Evolutionary conservation across 148 eudicot species (phyloP), one percentile per base, ranked within the genome.

Genomic region (Rhododendron henanense): DNA sequence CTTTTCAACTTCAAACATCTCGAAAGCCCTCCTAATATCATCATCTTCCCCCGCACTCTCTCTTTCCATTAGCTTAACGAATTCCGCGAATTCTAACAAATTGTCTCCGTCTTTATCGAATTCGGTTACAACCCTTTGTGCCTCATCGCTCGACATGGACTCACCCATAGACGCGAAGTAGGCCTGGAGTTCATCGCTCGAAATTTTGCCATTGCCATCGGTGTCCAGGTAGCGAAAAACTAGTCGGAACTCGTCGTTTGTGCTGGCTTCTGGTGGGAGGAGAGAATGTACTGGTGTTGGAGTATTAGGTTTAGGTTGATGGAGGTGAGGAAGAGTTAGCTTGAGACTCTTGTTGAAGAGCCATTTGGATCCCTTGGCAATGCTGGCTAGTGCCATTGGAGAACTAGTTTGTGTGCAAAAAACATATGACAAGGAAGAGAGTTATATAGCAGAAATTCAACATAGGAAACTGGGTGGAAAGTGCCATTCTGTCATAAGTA

Each of bases 1-100:
- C 39, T 92, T 92, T 53, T 90, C 92, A 48, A 86, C 86, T 91
- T 91, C 96, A 71, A 91, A 92, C 94, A 88, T 88, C 87, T 91
- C 94, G 33, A 92, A 92, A n/a, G 92, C 94, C 88, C 85, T 90
- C 91, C 83, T 90, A 57, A 92, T 39, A 74, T 91, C 91, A 33
- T 88, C 90, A 13, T 85, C 93, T 2, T n/a, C 88, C 1, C 82
- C 65, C n/a, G 45, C 69, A 4, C 23, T 71, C 4, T 75, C 87
- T 3, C 84, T 79, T 5, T 86, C 89, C 92, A 94, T 89, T n/a
- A 93, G 44, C 81, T 61, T 71, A 28, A 91, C 88, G 79, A 94
- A 94, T 23, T 94, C 96, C 0, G 39, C 37, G 57, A 91, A 90
- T 71, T 84, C 93, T 8, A 94, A 51, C 85, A 88, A 77, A 4